phyloP scores from a whole-genome alignment of 768 basidiomycete species.

The Naganishia antarctica region DNA sequence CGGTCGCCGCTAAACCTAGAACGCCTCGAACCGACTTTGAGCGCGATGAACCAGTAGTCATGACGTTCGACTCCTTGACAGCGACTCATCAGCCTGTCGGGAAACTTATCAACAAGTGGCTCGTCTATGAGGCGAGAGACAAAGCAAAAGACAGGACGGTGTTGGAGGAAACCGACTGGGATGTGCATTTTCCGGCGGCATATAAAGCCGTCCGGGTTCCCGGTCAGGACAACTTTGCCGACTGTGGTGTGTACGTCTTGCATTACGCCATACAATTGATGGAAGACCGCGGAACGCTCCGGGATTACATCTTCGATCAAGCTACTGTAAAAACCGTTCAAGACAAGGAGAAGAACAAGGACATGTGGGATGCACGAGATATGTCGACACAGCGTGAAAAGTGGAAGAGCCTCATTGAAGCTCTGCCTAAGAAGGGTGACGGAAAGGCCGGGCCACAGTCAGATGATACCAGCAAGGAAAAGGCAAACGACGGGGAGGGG shows the following conservation, averaged over 20 bases:
- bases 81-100: constrained; percentile 63
- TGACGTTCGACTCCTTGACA: constrained; percentile 86
- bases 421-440: not conserved
- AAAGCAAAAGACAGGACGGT: constrained; percentile 74
- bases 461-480: not conserved
- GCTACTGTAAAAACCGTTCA: not conserved
- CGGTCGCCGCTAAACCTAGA: not conserved
- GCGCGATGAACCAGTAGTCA: constrained; percentile 54
- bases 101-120: constrained; percentile 62
- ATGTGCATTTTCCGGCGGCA: constrained; percentile 42
- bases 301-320: constrained; percentile 10
- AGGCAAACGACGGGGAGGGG: not conserved
- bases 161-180: constrained; percentile 27
- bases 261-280: constrained; percentile 56
- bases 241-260: constrained; percentile 87
- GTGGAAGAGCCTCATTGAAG: not conserved
- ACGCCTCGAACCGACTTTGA: not conserved
- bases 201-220: constrained; percentile 63
- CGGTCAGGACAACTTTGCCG: constrained; percentile 77
- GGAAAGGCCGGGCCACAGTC: not conserved
- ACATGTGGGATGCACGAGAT: not conserved
- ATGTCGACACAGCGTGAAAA: constrained; percentile 2
- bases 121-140: constrained; percentile 70
- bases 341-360: constrained; percentile 14
- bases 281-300: not conserved